phyloP scores from a whole-genome alignment of 2,329 filamentous ascomycete species.

The Calonectria henricotiae region DNA sequence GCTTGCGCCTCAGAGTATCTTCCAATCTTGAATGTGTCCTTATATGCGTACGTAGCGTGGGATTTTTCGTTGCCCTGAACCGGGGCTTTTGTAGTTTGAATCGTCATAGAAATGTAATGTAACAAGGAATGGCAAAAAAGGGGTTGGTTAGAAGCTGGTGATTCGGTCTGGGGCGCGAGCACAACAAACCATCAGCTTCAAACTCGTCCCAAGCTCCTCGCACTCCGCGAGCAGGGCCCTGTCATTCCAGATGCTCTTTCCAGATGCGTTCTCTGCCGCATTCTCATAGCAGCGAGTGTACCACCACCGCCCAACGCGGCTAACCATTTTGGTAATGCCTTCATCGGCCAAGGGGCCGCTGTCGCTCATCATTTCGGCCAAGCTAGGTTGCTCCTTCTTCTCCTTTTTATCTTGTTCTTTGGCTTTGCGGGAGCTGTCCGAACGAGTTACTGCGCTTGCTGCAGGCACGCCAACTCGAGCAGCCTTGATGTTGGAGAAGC shows the following conservation, averaged over 20 bases:
- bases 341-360: constrained; percentile 82
- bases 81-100: constrained; percentile 38
- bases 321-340: constrained; percentile 92
- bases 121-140: constrained; percentile 17
- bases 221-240: constrained; percentile 85
- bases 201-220: constrained; percentile 87
- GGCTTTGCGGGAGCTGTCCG: constrained; percentile 43
- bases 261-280: constrained; percentile 66
- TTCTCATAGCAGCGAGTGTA: constrained; percentile 93
- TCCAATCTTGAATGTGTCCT: constrained; percentile 50
- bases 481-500: constrained; percentile 81
- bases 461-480: constrained; percentile 86
- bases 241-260: constrained; percentile 83
- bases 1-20: constrained; percentile 52
- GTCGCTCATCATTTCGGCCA: constrained; percentile 83
- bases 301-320: constrained; percentile 96
- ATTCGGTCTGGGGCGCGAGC: constrained; percentile 82
- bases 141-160: constrained; percentile 63
- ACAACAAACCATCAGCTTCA: constrained; percentile 93
- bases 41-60: constrained; percentile 27
- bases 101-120: constrained; percentile 38
- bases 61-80: constrained; percentile 30
- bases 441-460: constrained; percentile 66
- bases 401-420: constrained; percentile 48
- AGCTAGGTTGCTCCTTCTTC: constrained; percentile 67